Evolutionary conservation across 164 flowering plant species (phyloP).

Genomic region (Cinnamomum micranthum): DNA sequence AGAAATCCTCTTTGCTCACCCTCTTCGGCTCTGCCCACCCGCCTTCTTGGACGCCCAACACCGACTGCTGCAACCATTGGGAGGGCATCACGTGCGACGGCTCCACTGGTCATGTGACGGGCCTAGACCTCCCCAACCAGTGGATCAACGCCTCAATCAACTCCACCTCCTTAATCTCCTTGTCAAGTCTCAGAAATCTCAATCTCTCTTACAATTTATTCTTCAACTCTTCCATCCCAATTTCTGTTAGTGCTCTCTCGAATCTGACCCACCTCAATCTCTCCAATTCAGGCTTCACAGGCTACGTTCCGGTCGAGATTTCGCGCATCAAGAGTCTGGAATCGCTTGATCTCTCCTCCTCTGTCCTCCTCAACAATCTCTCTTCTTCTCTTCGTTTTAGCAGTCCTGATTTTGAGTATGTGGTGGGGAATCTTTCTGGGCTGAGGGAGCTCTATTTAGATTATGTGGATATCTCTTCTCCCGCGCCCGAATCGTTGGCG

Average conservation of each 20-base stretch:
- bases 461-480: constrained; percentile 29
- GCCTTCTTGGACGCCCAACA: constrained; percentile 26
- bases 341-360: constrained; percentile 13
- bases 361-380: too few relatives aligned
- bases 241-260: constrained; percentile 24
- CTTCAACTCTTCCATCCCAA: constrained; percentile 33
- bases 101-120: constrained; percentile 27
- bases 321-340: constrained; percentile 24
- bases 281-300: constrained; percentile 36
- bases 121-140: constrained; percentile 29
- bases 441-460: constrained; percentile 31
- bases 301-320: constrained; percentile 36
- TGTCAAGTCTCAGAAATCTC: constrained; percentile 23
- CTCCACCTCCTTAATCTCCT: not conserved
- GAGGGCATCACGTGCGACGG: constrained; percentile 29
- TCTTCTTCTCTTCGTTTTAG: not conserved
- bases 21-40: constrained; percentile 13
- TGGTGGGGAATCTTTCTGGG: constrained; percentile 17
- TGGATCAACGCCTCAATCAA: constrained; percentile 12
- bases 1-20: not conserved
- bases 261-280: constrained; percentile 38
- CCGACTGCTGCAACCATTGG: constrained; percentile 36
- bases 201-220: constrained; percentile 32
- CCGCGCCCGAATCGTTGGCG: constrained; percentile 30
- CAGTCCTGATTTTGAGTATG: not conserved